Conservation (phyloP, 129 eudicot genomes). For the Oenanthe sinensis region DNA sequence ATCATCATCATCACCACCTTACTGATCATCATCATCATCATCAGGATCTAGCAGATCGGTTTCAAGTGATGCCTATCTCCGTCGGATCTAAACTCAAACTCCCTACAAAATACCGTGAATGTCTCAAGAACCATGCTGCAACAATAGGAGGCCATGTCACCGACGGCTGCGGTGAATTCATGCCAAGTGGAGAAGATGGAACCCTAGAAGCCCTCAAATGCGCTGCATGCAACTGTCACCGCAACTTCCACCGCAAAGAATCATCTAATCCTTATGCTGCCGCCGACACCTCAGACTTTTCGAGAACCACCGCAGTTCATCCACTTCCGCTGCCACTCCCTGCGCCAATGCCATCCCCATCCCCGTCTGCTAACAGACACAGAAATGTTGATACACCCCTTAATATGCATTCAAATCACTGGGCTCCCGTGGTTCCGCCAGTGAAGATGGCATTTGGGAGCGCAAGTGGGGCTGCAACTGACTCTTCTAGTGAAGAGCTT, state of each 20-base stretch:
- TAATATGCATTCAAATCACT: slow-evolving; percentile 22
- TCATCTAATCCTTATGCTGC: slow-evolving; percentile 9
- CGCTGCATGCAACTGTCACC: slow-evolving; percentile 94
- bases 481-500: slow-evolving; percentile 72
- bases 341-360: slow-evolving; percentile 37
- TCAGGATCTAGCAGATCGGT: slow-evolving; percentile 22
- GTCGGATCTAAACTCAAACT: slow-evolving; percentile 44
- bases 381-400: slow-evolving; percentile 5
- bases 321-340: slow-evolving; percentile 57
- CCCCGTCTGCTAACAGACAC: slow-evolving; percentile 39
- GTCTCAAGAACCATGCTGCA: slow-evolving; percentile 91
- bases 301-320: slow-evolving; percentile 24
- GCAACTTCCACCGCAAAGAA: slow-evolving; percentile 88
- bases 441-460: slow-evolving; percentile 41
- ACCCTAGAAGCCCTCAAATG: slow-evolving; percentile 85
- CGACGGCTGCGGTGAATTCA: slow-evolving; percentile 97
- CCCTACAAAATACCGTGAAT: slow-evolving; percentile 57
- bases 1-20: background rate
- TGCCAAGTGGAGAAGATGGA: slow-evolving; percentile 86
- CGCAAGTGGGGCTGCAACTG: slow-evolving; percentile 35
- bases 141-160: slow-evolving; percentile 72
- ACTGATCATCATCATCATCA: slow-evolving; percentile 1
- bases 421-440: slow-evolving; percentile 49
- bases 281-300: slow-evolving; percentile 17
- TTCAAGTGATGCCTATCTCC: slow-evolving; percentile 33